Evolutionary conservation across 2,329 filamentous ascomycete species (phyloP), one percentile per base, ranked within the genome.

Genomic region (Neofusicoccum umdonicola): DNA sequence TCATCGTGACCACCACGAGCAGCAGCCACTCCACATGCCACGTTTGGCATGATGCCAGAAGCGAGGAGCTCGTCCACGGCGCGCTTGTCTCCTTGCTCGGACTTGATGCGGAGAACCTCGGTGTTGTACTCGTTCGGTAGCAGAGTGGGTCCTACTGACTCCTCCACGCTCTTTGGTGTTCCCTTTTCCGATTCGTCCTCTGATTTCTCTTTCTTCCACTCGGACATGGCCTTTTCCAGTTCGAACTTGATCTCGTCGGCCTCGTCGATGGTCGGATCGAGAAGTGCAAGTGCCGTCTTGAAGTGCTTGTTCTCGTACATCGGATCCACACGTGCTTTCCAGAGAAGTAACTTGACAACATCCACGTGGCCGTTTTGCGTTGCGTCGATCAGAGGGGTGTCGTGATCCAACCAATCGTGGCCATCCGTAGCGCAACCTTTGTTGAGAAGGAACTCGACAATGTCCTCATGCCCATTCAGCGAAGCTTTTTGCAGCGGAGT

Each of bases 291-390:
- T 0, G 95, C 94, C 72, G 97, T 92, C 73, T 97, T 90, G 4
- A 95, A 95, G 71, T 93, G 90, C n/a, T 92, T 88, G 74, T 98
- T 97, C 52, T 93, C 89, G 69, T 93, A 91, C 57, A 93, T 88
- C 56, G 95, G 95, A 73, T 99, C 96, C 12, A 96, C 94, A 11
- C 70, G 70, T 3, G 93, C 94, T 64, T 93, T 90, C 63, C 90
- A 87, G 2, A 99, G 82, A 39, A 99, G 81, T 9, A 97, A 82
- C 71, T 88, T 91, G 47, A 99, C 91, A 3, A 98, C 94, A 17
- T 90, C 91, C 7, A 97, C 76, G 73, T 99, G 93, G 0, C 92
- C 92, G 72, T 99, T 99, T 70, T 98, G 95, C 34, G 98, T 93
- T 4, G 95, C 95, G 80, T 99, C 95, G 62, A 99, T 89, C 41